Evolutionary conservation across 2,329 filamentous ascomycete species (phyloP), one percentile per base, ranked within the genome.

Genomic region (Xylariales sp.): DNA sequence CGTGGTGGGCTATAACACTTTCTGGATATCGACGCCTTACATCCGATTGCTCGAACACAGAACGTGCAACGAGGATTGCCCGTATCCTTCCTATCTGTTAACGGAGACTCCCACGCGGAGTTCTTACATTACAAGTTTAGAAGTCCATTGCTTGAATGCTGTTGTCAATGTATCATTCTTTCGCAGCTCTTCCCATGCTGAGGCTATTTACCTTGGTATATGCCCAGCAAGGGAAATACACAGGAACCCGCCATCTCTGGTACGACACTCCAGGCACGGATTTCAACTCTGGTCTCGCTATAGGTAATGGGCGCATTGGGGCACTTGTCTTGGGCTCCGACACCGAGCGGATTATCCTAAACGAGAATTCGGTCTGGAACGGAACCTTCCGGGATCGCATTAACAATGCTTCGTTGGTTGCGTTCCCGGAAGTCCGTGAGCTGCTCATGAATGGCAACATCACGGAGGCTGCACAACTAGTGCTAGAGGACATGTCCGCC

Each of bases 291-390:
- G 27, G 36, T 11, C 36, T 39, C 18, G 36, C 36, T n/a, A 29
- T 39, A 16, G 36, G 36, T 1, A 39, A 39, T 11, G 36, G 36
- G 5, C 36, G 36, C 12, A 39, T 39, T 11, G 36, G 36, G 15
- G 36, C 36, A 12, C 36, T 39, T n/a, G 27, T 39, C 9, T 21
- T 29, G 6, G 27, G 33, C 8, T 32, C 35, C 18, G 27, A 3
- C 8, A 11, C 34, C 14, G 69, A 73, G 45, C 51, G 61, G 15
- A 53, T 71, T 14, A 58, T 60, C 22, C 51, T 72, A n/a, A 72
- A 71, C 41, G 69, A 72, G 48, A 67, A 71, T 45, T 69, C 66
- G 7, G 58, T 68, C 14, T 70, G 65, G 65, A 67, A 61, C 45
- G 67, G 66, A 39, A 62, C 60, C 5, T 56, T 57, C 5, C 62